These are phyloP conservation scores for Litchi chinensis DNA, from an alignment of 345 rosid genomes.

Conservation along the genomic window DNA sequence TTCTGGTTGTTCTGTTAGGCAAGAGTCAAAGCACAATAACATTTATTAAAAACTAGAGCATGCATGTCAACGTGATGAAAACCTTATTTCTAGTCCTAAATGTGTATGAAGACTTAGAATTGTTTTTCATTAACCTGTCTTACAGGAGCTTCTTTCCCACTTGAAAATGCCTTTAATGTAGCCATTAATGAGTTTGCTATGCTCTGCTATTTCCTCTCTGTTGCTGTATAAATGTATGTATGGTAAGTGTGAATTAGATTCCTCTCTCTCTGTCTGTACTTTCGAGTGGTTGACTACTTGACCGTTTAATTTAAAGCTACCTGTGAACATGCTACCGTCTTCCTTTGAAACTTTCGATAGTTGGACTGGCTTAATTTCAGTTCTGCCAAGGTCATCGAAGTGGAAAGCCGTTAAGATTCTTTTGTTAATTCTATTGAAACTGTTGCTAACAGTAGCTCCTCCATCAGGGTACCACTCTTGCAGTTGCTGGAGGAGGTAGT, in stretches of 20 bases:
- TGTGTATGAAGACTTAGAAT: background rate
- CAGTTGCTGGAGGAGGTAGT: slow-evolving; percentile 98
- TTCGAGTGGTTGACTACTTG: background rate
- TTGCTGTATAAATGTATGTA: background rate
- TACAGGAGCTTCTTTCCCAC: background rate
- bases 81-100: background rate
- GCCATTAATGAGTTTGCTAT: background rate
- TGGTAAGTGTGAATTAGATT: background rate
- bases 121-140: background rate
- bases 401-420: background rate
- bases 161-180: background rate
- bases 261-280: background rate
- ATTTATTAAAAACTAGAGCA: background rate
- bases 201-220: background rate
- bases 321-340: background rate
- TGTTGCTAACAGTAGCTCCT: slow-evolving; percentile 20
- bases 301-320: background rate
- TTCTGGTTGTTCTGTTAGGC: background rate
- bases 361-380: background rate
- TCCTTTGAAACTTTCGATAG: background rate
- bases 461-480: slow-evolving; percentile 83
- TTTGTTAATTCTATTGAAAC: background rate
- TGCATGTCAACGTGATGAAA: background rate
- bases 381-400: background rate
- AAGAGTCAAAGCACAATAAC: background rate